Evolutionary conservation across 768 basidiomycete genomes (phyloP).

Genomic region (Sporobolomyces roseus): DNA sequence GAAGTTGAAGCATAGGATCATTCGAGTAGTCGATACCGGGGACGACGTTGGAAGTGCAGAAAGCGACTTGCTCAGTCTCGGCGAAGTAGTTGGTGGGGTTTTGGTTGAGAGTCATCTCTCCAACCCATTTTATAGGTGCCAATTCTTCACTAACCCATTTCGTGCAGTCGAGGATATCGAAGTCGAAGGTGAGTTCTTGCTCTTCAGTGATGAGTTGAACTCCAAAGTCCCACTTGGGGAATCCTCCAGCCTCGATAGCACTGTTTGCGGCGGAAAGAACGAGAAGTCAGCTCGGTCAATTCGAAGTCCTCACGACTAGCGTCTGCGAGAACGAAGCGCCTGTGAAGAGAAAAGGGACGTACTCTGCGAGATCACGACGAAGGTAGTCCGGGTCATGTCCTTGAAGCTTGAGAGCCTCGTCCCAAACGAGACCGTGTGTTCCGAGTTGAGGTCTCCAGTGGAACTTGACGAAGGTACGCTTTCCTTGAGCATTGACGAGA

Average conservation of each 20-base stretch:
- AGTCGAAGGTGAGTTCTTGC: slow-evolving; percentile 78
- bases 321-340: no score
- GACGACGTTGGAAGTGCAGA: slow-evolving; percentile 61
- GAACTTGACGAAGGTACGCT: slow-evolving; percentile 81
- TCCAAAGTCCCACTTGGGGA: slow-evolving; percentile 73
- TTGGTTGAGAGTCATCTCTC: slow-evolving; percentile 59
- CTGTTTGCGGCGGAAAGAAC: not conserved
- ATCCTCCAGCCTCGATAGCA: slow-evolving; percentile 68
- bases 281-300: not conserved
- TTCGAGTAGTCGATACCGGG: slow-evolving; percentile 57
- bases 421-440: slow-evolving; percentile 79
- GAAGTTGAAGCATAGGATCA: slow-evolving; percentile 70
- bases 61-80: slow-evolving; percentile 83
- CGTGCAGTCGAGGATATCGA: slow-evolving; percentile 76
- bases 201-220: slow-evolving; percentile 69
- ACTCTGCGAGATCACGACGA: slow-evolving; percentile 75
- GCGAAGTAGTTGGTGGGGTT: slow-evolving; percentile 66
- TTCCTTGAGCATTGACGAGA: slow-evolving; percentile 62
- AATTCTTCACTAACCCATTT: slow-evolving; percentile 68
- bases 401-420: slow-evolving; percentile 75
- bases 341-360: not conserved
- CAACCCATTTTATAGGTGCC: slow-evolving; percentile 68
- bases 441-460: slow-evolving; percentile 72
- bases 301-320: no score
- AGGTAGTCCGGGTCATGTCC: slow-evolving; percentile 91